phyloP scores from a whole-genome alignment of 257 asterid genomes.

The Ilex aquifolium region DNA sequence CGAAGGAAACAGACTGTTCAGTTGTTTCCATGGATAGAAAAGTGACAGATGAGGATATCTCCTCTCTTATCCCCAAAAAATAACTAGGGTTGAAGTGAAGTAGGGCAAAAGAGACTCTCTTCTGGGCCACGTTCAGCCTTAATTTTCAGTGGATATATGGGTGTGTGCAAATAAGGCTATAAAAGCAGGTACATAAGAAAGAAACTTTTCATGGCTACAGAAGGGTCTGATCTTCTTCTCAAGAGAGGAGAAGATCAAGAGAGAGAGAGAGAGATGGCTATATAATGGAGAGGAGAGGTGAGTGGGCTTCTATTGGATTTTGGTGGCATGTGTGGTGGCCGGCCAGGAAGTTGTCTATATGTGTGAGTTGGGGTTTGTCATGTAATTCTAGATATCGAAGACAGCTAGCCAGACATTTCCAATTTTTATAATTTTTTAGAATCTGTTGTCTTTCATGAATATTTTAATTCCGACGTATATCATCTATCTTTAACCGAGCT shows the following conservation, averaged over 20 bases:
- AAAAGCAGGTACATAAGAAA: constrained; percentile 2
- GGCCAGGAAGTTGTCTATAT: constrained; percentile 57
- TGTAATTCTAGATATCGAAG: constrained; percentile 22
- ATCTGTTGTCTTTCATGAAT: too few species aligned
- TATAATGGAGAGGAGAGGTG: constrained; percentile 9
- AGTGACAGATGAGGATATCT: constrained; percentile 34
- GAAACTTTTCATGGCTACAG: constrained; percentile 28
- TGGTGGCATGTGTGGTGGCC: constrained; percentile 16
- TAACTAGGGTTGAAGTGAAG: constrained; percentile 21
- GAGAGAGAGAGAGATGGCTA: constrained; percentile 9
- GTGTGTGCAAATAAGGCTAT: neutral
- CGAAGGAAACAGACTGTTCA: constrained; percentile 61
- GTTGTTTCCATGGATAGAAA: constrained; percentile 32
- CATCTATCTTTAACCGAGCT: too few species aligned
- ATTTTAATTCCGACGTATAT: too few species aligned
- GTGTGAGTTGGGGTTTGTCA: constrained; percentile 61
- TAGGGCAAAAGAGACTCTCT: constrained; percentile 30
- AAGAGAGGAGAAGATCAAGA: too few species aligned
- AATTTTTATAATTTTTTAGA: too few species aligned
- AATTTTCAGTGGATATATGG: constrained; percentile 17
- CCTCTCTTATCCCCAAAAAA: constrained; percentile 20
- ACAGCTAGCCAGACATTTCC: too few species aligned
- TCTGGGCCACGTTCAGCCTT: constrained; percentile 22
- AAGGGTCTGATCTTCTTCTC: constrained; percentile 7
- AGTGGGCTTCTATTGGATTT: constrained; percentile 16